These are phyloP conservation scores for Eremochloa ophiuroides DNA, from an alignment of 176 grass and related monocot species.

Conservation along the genomic window DNA sequence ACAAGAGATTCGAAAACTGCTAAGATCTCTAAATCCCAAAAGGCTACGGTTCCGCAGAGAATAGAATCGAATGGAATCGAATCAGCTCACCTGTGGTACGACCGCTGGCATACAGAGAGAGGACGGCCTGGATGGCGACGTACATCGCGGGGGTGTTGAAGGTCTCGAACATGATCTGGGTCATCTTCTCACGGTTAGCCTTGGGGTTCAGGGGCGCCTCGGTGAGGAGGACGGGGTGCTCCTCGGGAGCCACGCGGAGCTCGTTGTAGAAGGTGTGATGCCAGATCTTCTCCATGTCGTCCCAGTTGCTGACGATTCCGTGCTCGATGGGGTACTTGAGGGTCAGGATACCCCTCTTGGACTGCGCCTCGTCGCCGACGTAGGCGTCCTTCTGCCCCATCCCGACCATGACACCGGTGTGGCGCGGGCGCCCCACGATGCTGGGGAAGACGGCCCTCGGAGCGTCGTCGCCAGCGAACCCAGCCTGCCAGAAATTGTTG, in stretches of 20 bases:
- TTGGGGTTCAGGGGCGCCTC: slow-evolving; percentile 81
- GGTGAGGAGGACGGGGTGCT: slow-evolving; percentile 66
- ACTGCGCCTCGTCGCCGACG: slow-evolving; percentile 69
- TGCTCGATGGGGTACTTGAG: slow-evolving; percentile 83
- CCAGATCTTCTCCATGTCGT: slow-evolving; percentile 89
- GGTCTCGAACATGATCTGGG: slow-evolving; percentile 83
- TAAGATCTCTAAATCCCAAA: too few relatives aligned
- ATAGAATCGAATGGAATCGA: neutral
- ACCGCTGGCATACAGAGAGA: slow-evolving; percentile 72
- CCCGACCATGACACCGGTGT: slow-evolving; percentile 73
- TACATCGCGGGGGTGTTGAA: slow-evolving; percentile 80
- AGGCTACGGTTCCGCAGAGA: neutral
- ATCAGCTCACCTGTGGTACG: slow-evolving; percentile 60
- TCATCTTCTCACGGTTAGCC: slow-evolving; percentile 79
- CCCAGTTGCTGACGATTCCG: slow-evolving; percentile 78
- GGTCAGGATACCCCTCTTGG: slow-evolving; percentile 71
- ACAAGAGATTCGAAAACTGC: too few relatives aligned
- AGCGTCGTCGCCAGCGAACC: slow-evolving; percentile 65
- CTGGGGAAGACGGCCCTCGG: slow-evolving; percentile 76
- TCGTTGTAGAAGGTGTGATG: slow-evolving; percentile 87
- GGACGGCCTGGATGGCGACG: slow-evolving; percentile 78
- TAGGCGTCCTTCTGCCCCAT: slow-evolving; percentile 87
- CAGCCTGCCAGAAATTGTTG: slow-evolving; percentile 23
- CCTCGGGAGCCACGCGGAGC: slow-evolving; percentile 68
- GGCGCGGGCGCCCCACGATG: slow-evolving; percentile 56